Conservation (phyloP, 768 basidiomycete genomes). For the Pholiota conissans region DNA sequence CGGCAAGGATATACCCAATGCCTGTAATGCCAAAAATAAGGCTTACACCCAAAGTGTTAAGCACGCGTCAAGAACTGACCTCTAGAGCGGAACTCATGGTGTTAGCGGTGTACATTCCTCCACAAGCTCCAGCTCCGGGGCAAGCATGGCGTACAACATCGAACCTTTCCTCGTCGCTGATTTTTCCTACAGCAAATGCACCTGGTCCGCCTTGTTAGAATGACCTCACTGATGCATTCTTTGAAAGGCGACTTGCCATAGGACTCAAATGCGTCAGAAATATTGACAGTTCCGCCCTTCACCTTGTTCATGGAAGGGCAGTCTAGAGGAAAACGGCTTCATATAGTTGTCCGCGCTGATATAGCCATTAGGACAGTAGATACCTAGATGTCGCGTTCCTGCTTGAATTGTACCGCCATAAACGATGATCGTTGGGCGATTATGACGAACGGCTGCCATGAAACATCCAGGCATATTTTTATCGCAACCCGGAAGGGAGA, state of each 20-base stretch:
- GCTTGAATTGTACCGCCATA: constrained; percentile 86
- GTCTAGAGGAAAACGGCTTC: constrained; percentile 36
- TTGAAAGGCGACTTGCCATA: constrained; percentile 50
- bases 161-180: constrained; percentile 76
- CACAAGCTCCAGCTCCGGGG: constrained; percentile 82
- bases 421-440: constrained; percentile 84
- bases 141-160: constrained; percentile 87
- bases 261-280: constrained; percentile 83
- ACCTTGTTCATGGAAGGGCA: constrained; percentile 77
- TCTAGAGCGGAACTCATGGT: constrained; percentile 88
- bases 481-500: constrained; percentile 85
- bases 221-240: not conserved
- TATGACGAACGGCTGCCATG: constrained; percentile 84
- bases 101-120: constrained; percentile 90
- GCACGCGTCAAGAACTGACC: constrained; percentile 19
- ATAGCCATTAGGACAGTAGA: constrained; percentile 23
- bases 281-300: constrained; percentile 83
- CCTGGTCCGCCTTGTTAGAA: constrained; percentile 48
- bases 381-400: constrained; percentile 69
- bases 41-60: too few species aligned
- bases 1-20: constrained; percentile 82
- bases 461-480: constrained; percentile 93
- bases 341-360: constrained; percentile 7
- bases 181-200: constrained; percentile 74
- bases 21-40: constrained; percentile 28